Evolutionary conservation across 208 protist species (phyloP), one percentile per base, ranked within the genome.

Genomic region (Trypanosoma caninum): DNA sequence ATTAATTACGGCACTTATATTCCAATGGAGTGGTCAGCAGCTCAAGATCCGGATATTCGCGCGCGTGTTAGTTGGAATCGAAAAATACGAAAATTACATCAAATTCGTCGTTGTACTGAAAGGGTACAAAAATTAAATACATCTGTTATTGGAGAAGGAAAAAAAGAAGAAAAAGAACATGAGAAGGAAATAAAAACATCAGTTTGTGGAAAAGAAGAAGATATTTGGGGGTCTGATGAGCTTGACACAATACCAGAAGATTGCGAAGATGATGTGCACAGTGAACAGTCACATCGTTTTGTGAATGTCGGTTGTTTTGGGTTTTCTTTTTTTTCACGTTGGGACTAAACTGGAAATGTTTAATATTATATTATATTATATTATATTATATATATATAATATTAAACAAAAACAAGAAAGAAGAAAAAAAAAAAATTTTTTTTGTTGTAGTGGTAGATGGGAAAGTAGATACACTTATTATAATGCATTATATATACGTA

Each of bases 271-370:
- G 66, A 59, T 9, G 65, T 61, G 11, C 14, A n/a, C n/a, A n/a
- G n/a, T n/a, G n/a, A 33, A 13, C 14, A 52, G 13, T 54, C 72
- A 14, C 62, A 82, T 41, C 65, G 50, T 5, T 60, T 68, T 10
- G 69, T 87, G 18, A 81, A 78, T 46, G 73, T 76, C 0, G 80
- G 80, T 10, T 87, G 80, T 48, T 87, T 87, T 56, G 80, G 80
- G 0, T 74, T 83, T 34, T 83, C 76, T 8, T 87, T 87, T 45
- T 79, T 76, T 28, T 81, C 78, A 6, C 55, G 54, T 0, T 75
- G 72, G 70, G 66, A 75, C 16, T 80, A 65, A 59, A 48, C 11
- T 1, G 11, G 27, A 31, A 4, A n/a, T 1, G 28, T 2, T 9
- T 18, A 14, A 40, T 14, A 23, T 6, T 8, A 27, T 1, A 7